Evolutionary conservation across 2,329 filamentous ascomycete genomes (phyloP), one percentile per base, ranked within the genome.

Genomic region (Ascomycota sp.): DNA sequence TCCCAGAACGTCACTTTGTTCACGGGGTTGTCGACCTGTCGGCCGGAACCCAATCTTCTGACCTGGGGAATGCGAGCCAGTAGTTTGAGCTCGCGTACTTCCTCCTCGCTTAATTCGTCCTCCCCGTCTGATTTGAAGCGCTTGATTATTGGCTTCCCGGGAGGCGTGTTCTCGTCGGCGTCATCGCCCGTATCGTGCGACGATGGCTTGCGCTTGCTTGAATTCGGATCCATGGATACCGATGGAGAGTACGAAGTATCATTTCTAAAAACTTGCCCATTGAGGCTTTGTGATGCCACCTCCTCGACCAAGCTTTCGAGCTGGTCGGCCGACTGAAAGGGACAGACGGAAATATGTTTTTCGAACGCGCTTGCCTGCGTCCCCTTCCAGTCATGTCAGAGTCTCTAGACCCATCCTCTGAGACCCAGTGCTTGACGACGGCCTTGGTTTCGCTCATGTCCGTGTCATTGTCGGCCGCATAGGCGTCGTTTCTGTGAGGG

Each of bases 1-100:
- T 62, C 58, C 70, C 70, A 75, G 40, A 65, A 75, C 1, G 56
- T 55, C 6, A 53, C 56, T 37, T 73, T 71, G 38, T 59, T 54
- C 9, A 70, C 58, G 4, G 64, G 62, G 13, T 55, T 51, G 38
- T 74, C 66, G 25, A 73, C 66, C 37, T 66, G 63, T 17, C 69
- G 59, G n/a, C 56, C 57, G 0, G 64, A 67, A 20, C 57, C 52
- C 13, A 56, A 54, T 31, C 56, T 58, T 29, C 46, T 47, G 29
- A 69, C 53, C 15, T 59, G 57, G 13, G 66, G 61, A 3, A 72
- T 48, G 20, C 54, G 51, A 2, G 55, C 58, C 24, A 68, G 50
- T 10, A 69, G 46, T 23, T 46, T 51, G 29, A 52, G 55, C 33
- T 69, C 63, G 21, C 53, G 51, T 7, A 57, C 36, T 2, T 52